These are phyloP conservation scores for Arthrinium puccinioides DNA, from an alignment of 2,329 filamentous ascomycete genomes.

Conservation along the genomic window DNA sequence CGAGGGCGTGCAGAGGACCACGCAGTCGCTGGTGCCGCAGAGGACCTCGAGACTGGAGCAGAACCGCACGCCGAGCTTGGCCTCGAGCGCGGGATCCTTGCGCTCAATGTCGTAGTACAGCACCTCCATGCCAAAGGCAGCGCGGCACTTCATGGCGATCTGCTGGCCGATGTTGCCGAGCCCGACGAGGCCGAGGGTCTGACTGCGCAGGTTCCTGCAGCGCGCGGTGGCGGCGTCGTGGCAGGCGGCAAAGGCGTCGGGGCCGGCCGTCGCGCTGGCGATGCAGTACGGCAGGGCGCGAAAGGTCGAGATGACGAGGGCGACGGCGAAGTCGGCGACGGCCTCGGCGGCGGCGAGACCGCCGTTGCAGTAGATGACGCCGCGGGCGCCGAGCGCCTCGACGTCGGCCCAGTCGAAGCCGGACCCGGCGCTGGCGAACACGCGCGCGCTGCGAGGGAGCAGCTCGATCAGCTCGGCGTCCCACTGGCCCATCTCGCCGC, in stretches of 20 bases:
- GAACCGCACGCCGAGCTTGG: constrained; percentile 36
- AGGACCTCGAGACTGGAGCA: constrained; percentile 45
- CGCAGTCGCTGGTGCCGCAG: constrained; percentile 47
- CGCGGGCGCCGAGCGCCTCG: constrained; percentile 51
- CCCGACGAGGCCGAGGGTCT: constrained; percentile 59
- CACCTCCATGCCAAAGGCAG: constrained; percentile 61
- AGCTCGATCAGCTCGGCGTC: constrained; percentile 49
- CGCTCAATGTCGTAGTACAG: constrained; percentile 53
- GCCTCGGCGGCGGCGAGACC: constrained; percentile 64
- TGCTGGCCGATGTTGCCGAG: constrained; percentile 59
- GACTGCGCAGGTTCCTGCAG: constrained; percentile 56
- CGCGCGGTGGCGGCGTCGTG: constrained; percentile 51
- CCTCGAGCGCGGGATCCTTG: constrained; percentile 35
- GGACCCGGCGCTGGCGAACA: constrained; percentile 53
- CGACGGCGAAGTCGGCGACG: constrained; percentile 64
- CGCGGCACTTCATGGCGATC: constrained; percentile 50
- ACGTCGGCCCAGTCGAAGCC: constrained; percentile 58
- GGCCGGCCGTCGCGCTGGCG: constrained; percentile 37
- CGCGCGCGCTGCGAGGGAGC: constrained; percentile 43
- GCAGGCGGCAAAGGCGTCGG: constrained; percentile 43
- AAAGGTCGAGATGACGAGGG: constrained; percentile 63
- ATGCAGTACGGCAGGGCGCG: constrained; percentile 60
- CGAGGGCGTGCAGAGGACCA: constrained; percentile 54
- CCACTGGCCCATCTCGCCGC: constrained; percentile 59
- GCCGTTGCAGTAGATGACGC: constrained; percentile 66